phyloP scores from a whole-genome alignment of 169 alveolate species.

The Cyclospora cayetanensis region DNA sequence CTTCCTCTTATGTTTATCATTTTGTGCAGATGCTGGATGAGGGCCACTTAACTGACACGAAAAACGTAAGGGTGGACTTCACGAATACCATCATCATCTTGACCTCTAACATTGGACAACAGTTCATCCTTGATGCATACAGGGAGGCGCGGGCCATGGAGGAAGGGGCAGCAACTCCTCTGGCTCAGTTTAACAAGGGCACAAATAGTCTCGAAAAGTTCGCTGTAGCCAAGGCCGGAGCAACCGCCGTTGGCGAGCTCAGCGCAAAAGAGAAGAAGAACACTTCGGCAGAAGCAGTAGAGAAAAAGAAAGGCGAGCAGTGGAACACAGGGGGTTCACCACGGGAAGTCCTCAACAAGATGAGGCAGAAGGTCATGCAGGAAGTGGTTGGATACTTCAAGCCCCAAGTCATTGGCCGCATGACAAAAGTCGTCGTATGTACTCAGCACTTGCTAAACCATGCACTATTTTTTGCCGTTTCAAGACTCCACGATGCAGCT shows the following conservation, averaged over 20 bases:
- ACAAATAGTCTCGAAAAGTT: slow-evolving; percentile 44
- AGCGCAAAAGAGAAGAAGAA: neutral
- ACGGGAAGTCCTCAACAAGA: slow-evolving; percentile 7
- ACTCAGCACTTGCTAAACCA: too few relatives aligned
- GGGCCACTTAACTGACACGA: slow-evolving; percentile 80
- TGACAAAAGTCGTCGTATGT: slow-evolving; percentile 27
- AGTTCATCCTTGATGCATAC: slow-evolving; percentile 68
- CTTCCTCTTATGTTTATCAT: neutral
- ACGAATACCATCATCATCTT: slow-evolving; percentile 34
- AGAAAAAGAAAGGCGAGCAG: neutral
- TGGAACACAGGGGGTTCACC: neutral
- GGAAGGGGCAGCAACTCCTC: neutral
- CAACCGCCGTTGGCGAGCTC: neutral
- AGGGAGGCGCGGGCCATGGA: neutral
- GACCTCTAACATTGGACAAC: slow-evolving; percentile 54
- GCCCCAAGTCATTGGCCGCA: slow-evolving; percentile 38
- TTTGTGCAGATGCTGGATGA: slow-evolving; percentile 24
- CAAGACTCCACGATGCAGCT: too few relatives aligned
- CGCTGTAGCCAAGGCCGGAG: slow-evolving; percentile 25
- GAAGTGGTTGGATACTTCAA: slow-evolving; percentile 17
- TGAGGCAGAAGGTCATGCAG: slow-evolving; percentile 13
- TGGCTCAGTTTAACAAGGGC: slow-evolving; percentile 26
- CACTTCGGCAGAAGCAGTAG: neutral
- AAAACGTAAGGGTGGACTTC: slow-evolving; percentile 81
- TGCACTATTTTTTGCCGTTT: too few relatives aligned